These are phyloP conservation scores for Hirsutella thompsonii DNA, from an alignment of 2,329 filamentous ascomycete genomes.

Conservation along the genomic window DNA sequence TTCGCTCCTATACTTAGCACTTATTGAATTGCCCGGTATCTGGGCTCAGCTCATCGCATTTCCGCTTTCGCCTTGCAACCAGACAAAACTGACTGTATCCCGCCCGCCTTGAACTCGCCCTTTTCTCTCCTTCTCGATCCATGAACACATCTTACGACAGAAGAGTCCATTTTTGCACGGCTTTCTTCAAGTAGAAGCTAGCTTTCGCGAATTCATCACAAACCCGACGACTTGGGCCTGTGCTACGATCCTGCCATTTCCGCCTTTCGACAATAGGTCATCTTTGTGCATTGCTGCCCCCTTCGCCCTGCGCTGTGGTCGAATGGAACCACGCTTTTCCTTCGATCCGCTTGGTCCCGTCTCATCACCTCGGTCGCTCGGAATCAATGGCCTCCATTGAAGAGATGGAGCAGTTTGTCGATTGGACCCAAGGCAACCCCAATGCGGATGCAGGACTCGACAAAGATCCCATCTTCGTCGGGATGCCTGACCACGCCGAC, in stretches of 20 bases:
- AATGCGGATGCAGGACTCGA: constrained; percentile 8
- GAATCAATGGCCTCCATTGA: constrained; percentile 25
- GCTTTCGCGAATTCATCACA: no score
- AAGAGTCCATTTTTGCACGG: no score
- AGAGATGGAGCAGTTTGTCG: constrained; percentile 50
- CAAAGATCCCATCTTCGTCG: constrained; percentile 13
- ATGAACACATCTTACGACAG: no score
- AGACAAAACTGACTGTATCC: background rate
- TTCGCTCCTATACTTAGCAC: no score
- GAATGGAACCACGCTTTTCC: constrained; percentile 5
- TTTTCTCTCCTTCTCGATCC: background rate
- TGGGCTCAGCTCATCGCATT: no score
- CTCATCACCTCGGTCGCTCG: constrained; percentile 2
- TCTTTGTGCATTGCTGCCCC: background rate
- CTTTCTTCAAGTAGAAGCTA: no score
- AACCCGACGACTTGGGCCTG: no score
- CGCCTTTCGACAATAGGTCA: no score
- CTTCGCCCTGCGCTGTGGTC: constrained; percentile 3
- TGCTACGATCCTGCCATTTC: no score
- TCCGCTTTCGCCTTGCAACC: background rate
- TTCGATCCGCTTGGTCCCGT: constrained; percentile 3
- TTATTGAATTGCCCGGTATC: no score
- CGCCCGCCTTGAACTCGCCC: background rate
- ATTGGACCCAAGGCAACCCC: constrained; percentile 42
- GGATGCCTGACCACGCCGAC: constrained; percentile 10